Percentiles rank a stretch among this genome's conserved stretches.
Evolutionary conservation across 1,284 basidiomycete species (phyloP).

Genomic region (Ceratobasidium sp.): DNA sequence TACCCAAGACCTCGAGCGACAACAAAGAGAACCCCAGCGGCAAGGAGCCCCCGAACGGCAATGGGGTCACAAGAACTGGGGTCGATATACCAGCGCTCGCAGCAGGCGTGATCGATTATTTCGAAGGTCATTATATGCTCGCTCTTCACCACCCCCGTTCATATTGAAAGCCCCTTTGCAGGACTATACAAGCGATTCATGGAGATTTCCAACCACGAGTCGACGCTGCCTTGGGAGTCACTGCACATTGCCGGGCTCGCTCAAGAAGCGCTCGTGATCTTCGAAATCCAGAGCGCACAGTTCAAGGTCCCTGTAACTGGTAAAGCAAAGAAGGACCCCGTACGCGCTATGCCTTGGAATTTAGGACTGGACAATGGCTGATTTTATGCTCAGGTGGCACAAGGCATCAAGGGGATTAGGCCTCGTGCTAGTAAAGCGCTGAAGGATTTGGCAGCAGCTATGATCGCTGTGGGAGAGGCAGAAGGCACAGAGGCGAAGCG

Average conservation of each 20-base stretch:
- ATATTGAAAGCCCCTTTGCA: constrained; percentile 14
- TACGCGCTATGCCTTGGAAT: constrained; percentile 9
- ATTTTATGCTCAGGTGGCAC: constrained; percentile 31
- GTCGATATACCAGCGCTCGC: constrained; percentile 60
- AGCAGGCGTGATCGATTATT: constrained; percentile 61
- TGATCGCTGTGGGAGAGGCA: constrained; percentile 24
- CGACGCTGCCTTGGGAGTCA: constrained; percentile 57
- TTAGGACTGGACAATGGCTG: not conserved
- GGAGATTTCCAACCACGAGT: constrained; percentile 40
- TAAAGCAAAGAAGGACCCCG: constrained; percentile 38
- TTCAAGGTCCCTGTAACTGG: constrained; percentile 36
- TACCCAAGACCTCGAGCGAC: constrained; percentile 39
- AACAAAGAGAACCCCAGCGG: constrained; percentile 57
- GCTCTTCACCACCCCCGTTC: not conserved
- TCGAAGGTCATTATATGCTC: constrained; percentile 58
- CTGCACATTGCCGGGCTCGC: constrained; percentile 73
- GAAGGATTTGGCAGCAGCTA: constrained; percentile 35
- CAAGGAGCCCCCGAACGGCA: constrained; percentile 62
- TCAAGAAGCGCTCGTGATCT: constrained; percentile 77
- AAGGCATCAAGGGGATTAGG: constrained; percentile 34
- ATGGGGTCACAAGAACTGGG: constrained; percentile 42
- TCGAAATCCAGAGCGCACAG: constrained; percentile 58
- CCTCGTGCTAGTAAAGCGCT: constrained; percentile 39
- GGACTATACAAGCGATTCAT: constrained; percentile 42
- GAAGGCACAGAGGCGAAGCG: constrained; percentile 37